These are phyloP conservation scores for Penstemon davidsonii DNA, from an alignment of 257 asterid species.

Conservation along the genomic window DNA sequence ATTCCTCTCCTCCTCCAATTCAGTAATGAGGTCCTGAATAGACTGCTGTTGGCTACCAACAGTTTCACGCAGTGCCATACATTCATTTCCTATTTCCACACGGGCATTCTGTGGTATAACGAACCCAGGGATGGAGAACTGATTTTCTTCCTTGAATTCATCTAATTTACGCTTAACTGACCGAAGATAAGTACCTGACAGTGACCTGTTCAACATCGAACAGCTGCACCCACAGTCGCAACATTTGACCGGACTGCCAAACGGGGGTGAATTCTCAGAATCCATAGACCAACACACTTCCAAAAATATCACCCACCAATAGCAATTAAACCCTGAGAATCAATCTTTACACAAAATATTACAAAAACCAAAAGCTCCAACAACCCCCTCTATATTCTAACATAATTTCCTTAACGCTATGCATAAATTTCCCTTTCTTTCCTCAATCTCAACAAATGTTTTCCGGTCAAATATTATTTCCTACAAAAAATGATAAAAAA, in stretches of 20 bases:
- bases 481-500: too few species aligned
- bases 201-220: slow-evolving; percentile 43
- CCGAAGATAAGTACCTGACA: slow-evolving; percentile 53
- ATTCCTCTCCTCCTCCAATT: slow-evolving; percentile 95
- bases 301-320: slow-evolving; percentile 5
- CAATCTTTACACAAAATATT: slow-evolving; percentile 24
- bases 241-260: slow-evolving; percentile 49
- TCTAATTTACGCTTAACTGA: slow-evolving; percentile 75
- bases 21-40: slow-evolving; percentile 65
- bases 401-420: too few species aligned
- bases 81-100: slow-evolving; percentile 73
- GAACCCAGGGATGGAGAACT: slow-evolving; percentile 45
- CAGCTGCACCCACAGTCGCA: slow-evolving; percentile 80
- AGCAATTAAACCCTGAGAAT: slow-evolving; percentile 16
- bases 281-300: slow-evolving; percentile 54
- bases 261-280: slow-evolving; percentile 42
- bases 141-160: slow-evolving; percentile 47
- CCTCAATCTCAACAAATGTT: slow-evolving; percentile 25
- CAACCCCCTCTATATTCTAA: slow-evolving; percentile 33
- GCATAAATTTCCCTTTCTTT: not conserved
- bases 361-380: slow-evolving; percentile 35
- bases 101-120: slow-evolving; percentile 67
- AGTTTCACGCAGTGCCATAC: slow-evolving; percentile 74
- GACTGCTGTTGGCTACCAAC: slow-evolving; percentile 71
- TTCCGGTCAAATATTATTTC: too few species aligned